A percentile compares a stretch with the other conserved stretches of the same genome.
phyloP scores from a whole-genome alignment of 345 rosid genomes.

The Acer yangbiense region DNA sequence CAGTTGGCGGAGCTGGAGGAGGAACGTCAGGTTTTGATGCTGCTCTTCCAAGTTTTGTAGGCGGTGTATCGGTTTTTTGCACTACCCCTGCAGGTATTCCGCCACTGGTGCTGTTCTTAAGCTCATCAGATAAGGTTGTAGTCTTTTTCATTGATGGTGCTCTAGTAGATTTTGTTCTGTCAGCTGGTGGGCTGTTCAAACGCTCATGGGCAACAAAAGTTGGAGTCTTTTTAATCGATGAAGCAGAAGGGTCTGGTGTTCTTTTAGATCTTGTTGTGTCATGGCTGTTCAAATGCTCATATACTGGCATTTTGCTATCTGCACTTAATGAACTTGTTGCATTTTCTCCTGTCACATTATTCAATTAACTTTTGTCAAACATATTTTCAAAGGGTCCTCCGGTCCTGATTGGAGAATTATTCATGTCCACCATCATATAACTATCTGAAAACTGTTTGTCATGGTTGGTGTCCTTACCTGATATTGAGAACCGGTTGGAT shows the following conservation, averaged over 20 bases:
- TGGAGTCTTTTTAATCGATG: slow-evolving; percentile 30
- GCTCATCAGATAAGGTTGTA: slow-evolving; percentile 31
- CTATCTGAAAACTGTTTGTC: slow-evolving; percentile 1
- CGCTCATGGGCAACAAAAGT: slow-evolving; percentile 31
- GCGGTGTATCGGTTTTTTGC: slow-evolving; percentile 16
- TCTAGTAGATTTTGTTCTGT: slow-evolving; percentile 13
- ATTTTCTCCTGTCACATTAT: slow-evolving; percentile 19
- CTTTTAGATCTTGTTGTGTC: slow-evolving; percentile 20
- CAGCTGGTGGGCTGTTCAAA: slow-evolving; percentile 6
- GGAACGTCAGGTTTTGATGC: slow-evolving; percentile 22
- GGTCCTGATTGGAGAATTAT: too few species aligned
- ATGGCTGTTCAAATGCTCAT: slow-evolving; percentile 20
- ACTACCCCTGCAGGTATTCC: slow-evolving; percentile 16
- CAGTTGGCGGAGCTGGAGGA: slow-evolving; percentile 20
- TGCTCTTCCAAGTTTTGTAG: slow-evolving; percentile 9
- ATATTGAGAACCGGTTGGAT: slow-evolving; percentile 21
- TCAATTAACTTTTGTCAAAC: not conserved
- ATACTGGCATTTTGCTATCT: slow-evolving; percentile 14
- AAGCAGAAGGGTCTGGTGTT: slow-evolving; percentile 17
- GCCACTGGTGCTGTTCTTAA: slow-evolving; percentile 11
- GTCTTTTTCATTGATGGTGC: slow-evolving; percentile 30
- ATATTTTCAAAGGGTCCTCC: not conserved
- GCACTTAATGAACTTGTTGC: slow-evolving; percentile 11
- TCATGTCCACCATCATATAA: not conserved
- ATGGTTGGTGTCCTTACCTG: slow-evolving; percentile 27